Evolutionary conservation across 306 rosid genomes (phyloP), one percentile per base, ranked within the genome.

Genomic region (Glycine soja): DNA sequence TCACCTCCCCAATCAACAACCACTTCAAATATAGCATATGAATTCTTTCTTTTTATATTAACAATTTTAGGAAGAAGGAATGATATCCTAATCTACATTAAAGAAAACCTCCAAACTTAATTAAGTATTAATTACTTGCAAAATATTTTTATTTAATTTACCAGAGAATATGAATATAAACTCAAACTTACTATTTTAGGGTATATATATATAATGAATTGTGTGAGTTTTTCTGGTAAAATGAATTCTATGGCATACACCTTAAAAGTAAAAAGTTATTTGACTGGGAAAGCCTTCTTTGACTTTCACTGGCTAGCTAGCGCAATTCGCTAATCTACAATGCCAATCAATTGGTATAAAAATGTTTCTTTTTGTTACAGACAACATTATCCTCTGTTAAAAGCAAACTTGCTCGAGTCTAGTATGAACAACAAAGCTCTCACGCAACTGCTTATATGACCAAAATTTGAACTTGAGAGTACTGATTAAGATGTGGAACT

Each of bases 241-340:
- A 62, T 32, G 48, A 13, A 64, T 32, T 12, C 38, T 51, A 54
- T 50, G 24, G n/a, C 9, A 2, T 43, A 42, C 75, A 14, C 67
- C 7, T 12, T 67, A 18, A 66, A 77, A 75, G 59, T 71, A 61
- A 71, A 71, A 71, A 71, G 61, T 13, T 3, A 30, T 59, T 59
- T 61, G 70, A 61, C 70, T 46, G 34, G 67, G 36, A 72, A 72
- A 48, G 34, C n/a, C 70, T 12, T 58, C 70, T 59, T 75, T 59
- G 48, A 75, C 69, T 45, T 59, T 73, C 10, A 57, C 57, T 59
- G 3, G 19, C 70, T 59, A 8, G 19, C 70, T 4, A 40, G 4
- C 8, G 10, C 30, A 2, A 16, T 58, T 58, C 12, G 10, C 11
- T 14, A 30, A 42, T 34, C 32, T 52, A 16, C 48, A 6, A 19